Base-by-base conservation (phyloP, 345 rosid species). In the Cardamine chenopodiifolia region DNA sequence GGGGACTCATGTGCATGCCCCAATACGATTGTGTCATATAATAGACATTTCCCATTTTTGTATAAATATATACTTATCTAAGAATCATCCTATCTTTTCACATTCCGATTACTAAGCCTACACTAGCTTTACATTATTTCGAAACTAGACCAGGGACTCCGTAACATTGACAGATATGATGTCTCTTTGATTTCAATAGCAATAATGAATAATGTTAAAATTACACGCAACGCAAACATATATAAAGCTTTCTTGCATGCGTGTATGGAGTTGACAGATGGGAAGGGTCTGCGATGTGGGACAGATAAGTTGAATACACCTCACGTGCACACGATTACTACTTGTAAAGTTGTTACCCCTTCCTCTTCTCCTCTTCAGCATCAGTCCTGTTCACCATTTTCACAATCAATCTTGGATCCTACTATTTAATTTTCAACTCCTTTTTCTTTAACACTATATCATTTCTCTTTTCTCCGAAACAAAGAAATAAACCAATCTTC, bases 1-100 rank as follows among this genome's bases (percentile, higher is more conserved):
- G 80, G 80, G 71, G 71, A 44, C 60, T 76, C 80, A 70, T 76
- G 80, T 76, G 80, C 80, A 55, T 55, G 53, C 61, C 63, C 32
- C 64, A 32, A 62, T 70, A 11, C 66, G 44, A 76, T 57, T 11
- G 31, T 62, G 25, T 69, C 74, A 61, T 68, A 44, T 40, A 11
- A 26, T 50, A 59, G 48, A 75, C 63, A 40, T 58, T 26, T 22
- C 69, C 37, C 68, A 40, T 60, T 60, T 29, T 19, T 20, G 4
- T 39, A 13, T 3, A 1, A 0, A 2, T 17, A 3, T 23, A 39
- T 23, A 6, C 23, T 50, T 8, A 23, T 34, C 34, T 56, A 18
- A 19, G 0, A 44, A 14, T 48, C 19, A 18, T 35, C 52, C 50
- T 12, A 57, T 74, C 72, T 47, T 45, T 57, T 74, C 58, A 57